Base-by-base conservation (phyloP, 2,329 filamentous ascomycete species). In the Penicillium sp. region DNA sequence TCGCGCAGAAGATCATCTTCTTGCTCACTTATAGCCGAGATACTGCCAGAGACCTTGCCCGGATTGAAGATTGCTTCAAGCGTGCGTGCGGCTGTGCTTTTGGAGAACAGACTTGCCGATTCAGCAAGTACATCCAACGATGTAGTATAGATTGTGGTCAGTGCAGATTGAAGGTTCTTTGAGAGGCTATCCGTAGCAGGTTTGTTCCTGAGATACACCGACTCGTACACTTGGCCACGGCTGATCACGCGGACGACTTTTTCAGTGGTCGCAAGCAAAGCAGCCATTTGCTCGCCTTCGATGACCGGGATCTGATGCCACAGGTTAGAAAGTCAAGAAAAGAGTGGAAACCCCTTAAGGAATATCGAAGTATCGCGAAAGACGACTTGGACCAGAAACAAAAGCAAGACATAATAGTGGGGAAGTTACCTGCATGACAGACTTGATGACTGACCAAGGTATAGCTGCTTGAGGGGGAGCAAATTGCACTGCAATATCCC, bases 391-490 rank as follows among this genome's bases (percentile, higher is more conserved):
- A 31, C 13, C 12, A 31, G 13, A 15, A 15, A 15, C 13, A 31
- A 31, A 15, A 31, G 29, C 13, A 31, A 31, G 13, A 5, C 12
- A 28, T 28, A 10, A 28, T 9, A 31, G 29, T 31, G 29, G 13
- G 29, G 6, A 0, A 58, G 38, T 65, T 51, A 29, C 54, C 61
- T 39, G 63, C 43, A 51, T 45, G 2, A 46, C 17, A 33, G n/a
- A 29, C 12, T 51, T 51, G 10, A 51, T 24, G 3, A 46, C 21
- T 26, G 22, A 62, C 64, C 61, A 70, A 15, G 63, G 66, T 33
- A 69, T 56, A 26, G 59, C 56, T 17, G 63, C 63, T 56, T 68
- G 62, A 10, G 49, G 56, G 3, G 66, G 63, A 47, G 69, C 61
- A 52, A 61, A 65, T 43, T 65, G 59, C 21, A 64, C 52, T 0